A percentile compares a stretch with the other conserved stretches of the same genome.
These are phyloP conservation scores for Tulasnella sp. DNA, from an alignment of 768 basidiomycete genomes.

Conservation along the genomic window DNA sequence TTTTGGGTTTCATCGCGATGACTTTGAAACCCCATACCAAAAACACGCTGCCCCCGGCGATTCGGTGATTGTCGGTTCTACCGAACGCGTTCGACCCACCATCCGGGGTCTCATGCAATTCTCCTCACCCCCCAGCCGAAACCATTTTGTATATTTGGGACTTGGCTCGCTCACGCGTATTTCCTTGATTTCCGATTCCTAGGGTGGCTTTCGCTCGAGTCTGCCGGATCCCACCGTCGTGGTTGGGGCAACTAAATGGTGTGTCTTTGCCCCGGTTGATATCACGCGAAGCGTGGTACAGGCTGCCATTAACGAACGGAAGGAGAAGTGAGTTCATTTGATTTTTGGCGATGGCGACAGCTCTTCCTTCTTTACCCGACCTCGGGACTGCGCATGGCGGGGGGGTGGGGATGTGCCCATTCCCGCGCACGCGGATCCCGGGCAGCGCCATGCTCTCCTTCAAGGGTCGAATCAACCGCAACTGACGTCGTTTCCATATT, in stretches of 20 bases:
- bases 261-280: constrained; percentile 57
- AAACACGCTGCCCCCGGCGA: constrained; percentile 1
- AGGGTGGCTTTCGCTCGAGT: constrained; percentile 66
- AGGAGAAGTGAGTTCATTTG: constrained; percentile 22
- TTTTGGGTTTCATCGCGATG: background rate
- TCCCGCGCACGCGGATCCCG: background rate
- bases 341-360: background rate
- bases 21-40: constrained; percentile 5
- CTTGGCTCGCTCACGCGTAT: background rate
- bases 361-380: background rate
- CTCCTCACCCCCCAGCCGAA: too few species aligned
- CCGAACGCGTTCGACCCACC: background rate
- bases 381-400: background rate
- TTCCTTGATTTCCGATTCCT: constrained; percentile 16
- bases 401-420: background rate
- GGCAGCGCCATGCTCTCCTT: background rate
- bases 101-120: background rate
- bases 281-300: constrained; percentile 56
- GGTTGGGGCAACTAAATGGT: constrained; percentile 82
- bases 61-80: constrained; percentile 4
- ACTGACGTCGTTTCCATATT: background rate
- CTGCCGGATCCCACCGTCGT: constrained; percentile 44
- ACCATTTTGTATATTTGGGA: background rate
- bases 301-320: constrained; percentile 61
- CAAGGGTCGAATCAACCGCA: background rate